Evolutionary conservation across 2,329 filamentous ascomycete genomes (phyloP), one percentile per base, ranked within the genome.

Genomic region (Ophiostoma sp.): DNA sequence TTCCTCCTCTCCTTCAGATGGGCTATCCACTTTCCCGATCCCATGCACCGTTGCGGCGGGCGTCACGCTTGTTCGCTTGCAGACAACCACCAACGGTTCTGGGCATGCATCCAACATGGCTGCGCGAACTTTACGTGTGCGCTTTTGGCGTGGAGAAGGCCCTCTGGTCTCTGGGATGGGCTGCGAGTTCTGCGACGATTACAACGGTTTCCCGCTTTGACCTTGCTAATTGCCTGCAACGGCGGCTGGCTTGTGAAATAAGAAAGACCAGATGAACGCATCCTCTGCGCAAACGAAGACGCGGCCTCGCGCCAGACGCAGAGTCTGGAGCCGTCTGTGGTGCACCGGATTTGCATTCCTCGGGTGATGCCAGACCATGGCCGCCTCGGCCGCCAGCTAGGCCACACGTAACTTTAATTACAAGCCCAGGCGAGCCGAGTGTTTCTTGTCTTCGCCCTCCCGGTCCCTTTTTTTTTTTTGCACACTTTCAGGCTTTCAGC

Each of bases 351-450:
- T 57, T 3, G 9, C 19, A 42, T 42, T 15, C 31, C 36, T 64
- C 59, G 33, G 59, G 59, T n/a, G n/a, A 64, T 33, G 59, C 59
- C 11, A 42, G 59, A 9, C 50, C 50, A 12, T 1, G 15, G 19
- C 45, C 17, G 2, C 11, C 22, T n/a, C 50, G 55, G 55, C 55
- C 55, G 28, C 28, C 55, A 33, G 28, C 55, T 12, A 59, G 59
- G 59, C 59, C 33, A 64, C 33, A 42, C 59, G 59, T 33, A 64
- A 64, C 59, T 64, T 66, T 66, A 66, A 66, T 66, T 45, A 28
- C 61, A 22, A 22, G 61, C 61, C 19, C 45, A 45, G 36, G 42
- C n/a, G 36, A 28, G 61, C 36, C 61, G 17, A 39, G 6, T 28
- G 61, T 66, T 66, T 45, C 36, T 42, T 28, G 22, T 25, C 36